Evolutionary conservation across 768 basidiomycete species (phyloP).

Genomic region (Tulasnella sp.): DNA sequence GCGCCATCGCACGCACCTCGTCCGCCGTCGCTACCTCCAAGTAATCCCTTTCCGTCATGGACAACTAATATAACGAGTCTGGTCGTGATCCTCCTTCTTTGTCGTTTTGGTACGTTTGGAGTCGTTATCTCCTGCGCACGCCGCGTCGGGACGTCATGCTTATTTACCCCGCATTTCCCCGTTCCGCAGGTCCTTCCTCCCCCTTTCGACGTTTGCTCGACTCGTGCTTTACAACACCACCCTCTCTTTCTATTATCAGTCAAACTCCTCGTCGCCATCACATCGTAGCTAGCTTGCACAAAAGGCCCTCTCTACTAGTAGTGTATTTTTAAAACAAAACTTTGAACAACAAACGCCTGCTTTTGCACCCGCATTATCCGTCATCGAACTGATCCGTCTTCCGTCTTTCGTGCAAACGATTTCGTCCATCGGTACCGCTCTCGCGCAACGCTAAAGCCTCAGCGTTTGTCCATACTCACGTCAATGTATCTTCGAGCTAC

Average conservation of each 20-base stretch:
- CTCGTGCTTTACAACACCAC: not conserved
- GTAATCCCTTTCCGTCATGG: not conserved
- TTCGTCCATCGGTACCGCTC: not conserved
- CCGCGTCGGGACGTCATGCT: not conserved
- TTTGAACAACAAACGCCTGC: too few relatives aligned
- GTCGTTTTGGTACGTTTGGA: not conserved
- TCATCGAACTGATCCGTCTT: too few relatives aligned
- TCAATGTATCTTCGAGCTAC: not conserved
- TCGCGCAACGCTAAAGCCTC: not conserved
- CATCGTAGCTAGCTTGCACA: not conserved
- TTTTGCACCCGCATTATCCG: too few relatives aligned
- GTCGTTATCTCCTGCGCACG: not conserved
- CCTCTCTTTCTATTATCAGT: not conserved
- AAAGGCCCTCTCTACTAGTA: not conserved
- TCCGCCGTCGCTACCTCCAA: constrained; percentile 13
- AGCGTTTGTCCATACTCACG: not conserved
- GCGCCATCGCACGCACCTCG: constrained; percentile 30
- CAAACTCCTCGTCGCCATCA: not conserved
- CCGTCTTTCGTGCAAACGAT: not conserved
- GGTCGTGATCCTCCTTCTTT: not conserved
- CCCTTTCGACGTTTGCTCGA: not conserved
- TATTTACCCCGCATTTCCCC: constrained; percentile 15
- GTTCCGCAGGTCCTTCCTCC: not conserved
- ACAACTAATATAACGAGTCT: not conserved
- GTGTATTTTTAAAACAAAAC: not conserved